Conservation (phyloP, 2,329 filamentous ascomycete genomes). For the Thielaviopsis punctulata region DNA sequence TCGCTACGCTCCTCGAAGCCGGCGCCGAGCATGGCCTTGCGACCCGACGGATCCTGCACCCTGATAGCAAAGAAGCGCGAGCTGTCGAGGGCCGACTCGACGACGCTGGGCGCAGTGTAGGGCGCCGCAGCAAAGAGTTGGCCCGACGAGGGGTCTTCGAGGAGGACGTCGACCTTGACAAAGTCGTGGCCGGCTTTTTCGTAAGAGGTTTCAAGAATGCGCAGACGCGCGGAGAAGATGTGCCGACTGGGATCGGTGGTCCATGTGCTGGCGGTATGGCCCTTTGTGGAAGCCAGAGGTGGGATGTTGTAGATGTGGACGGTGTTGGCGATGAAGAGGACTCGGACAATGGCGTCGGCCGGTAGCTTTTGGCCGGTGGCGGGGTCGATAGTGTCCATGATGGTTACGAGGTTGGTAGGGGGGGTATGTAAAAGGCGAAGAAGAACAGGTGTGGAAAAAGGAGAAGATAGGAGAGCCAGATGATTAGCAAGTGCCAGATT, state of each 20-base stretch:
- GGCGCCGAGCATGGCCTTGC: slow-evolving; percentile 65
- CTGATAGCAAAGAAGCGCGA: slow-evolving; percentile 71
- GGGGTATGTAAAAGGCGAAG: not conserved
- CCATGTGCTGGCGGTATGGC: slow-evolving; percentile 64
- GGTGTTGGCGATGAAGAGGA: slow-evolving; percentile 57
- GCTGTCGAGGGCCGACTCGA: slow-evolving; percentile 66
- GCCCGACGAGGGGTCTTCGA: slow-evolving; percentile 58
- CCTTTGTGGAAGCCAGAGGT: slow-evolving; percentile 58
- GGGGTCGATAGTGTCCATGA: slow-evolving; percentile 52
- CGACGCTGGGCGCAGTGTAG: slow-evolving; percentile 46
- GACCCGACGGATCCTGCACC: slow-evolving; percentile 56
- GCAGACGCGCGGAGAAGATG: slow-evolving; percentile 73
- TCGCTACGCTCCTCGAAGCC: slow-evolving; percentile 77
- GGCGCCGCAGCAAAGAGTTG: slow-evolving; percentile 73
- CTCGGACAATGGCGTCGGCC: slow-evolving; percentile 63
- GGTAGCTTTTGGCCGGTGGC: slow-evolving; percentile 52
- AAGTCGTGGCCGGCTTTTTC: slow-evolving; percentile 27
- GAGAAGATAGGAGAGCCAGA: not conserved
- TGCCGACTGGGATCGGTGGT: slow-evolving; percentile 52
- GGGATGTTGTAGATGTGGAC: slow-evolving; percentile 84
- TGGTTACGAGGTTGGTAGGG: not conserved
- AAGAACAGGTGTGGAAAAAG: not conserved
- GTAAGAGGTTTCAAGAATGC: slow-evolving; percentile 58
- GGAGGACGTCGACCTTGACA: slow-evolving; percentile 56
- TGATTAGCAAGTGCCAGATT: not conserved